Evolutionary conservation across 2,329 filamentous ascomycete species (phyloP).

Genomic region (Phialocephala subalpina): DNA sequence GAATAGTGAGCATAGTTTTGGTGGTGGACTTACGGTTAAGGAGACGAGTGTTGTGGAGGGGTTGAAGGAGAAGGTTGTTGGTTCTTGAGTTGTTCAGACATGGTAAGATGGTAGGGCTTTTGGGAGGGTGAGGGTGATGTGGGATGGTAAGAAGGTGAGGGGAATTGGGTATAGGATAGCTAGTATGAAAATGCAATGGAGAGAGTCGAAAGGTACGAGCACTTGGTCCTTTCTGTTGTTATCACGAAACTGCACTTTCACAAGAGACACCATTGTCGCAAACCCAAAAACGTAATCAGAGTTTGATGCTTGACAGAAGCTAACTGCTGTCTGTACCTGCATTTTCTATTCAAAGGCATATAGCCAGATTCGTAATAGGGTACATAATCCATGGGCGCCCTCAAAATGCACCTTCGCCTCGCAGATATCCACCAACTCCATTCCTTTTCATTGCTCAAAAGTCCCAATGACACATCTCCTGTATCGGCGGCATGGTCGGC

Average conservation of each 20-base stretch:
- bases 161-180: too few relatives aligned
- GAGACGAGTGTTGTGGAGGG: slow-evolving; percentile 26
- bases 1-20: slow-evolving; percentile 58
- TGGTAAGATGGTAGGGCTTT: not conserved
- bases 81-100: slow-evolving; percentile 8
- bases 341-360: not conserved
- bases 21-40: slow-evolving; percentile 60
- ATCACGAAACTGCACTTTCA: not conserved
- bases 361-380: not conserved
- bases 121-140: too few relatives aligned
- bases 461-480: slow-evolving; percentile 78
- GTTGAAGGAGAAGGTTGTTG: slow-evolving; percentile 24
- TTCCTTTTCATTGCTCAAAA: slow-evolving; percentile 56
- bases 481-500: slow-evolving; percentile 79
- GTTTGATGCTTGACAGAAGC: not conserved
- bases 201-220: too few relatives aligned
- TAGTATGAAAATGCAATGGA: too few relatives aligned
- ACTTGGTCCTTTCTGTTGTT: too few relatives aligned
- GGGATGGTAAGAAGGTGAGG: too few relatives aligned
- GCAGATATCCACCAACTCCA: not conserved
- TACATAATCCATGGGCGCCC: slow-evolving; percentile 4
- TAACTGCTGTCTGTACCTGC: not conserved
- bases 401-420: not conserved
- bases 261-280: too few relatives aligned
- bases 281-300: too few relatives aligned